Evolutionary conservation across 2,329 filamentous ascomycete genomes (phyloP), one percentile per base, ranked within the genome.

Genomic region (Ophiosphaerella korrae): DNA sequence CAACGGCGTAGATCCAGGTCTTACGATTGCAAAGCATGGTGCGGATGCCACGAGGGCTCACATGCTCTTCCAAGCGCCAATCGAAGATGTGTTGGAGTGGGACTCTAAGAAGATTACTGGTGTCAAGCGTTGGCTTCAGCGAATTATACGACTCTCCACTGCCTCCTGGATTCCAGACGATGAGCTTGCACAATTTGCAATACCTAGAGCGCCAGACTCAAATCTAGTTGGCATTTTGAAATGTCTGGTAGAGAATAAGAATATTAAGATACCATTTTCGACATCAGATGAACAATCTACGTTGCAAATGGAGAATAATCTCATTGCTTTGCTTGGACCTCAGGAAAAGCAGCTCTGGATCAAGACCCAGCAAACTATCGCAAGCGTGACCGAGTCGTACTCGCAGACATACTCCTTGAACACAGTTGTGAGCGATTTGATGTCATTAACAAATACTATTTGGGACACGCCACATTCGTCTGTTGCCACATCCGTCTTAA

Each of bases 1-100:
- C 76, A 96, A 96, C 67, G 92, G 92, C 23, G 90, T 96, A 6
- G 90, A 96, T 67, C 92, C 92, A 0, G 85, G 84, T 0, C 79
- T 77, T 0, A 89, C 88, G 57, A 90, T 94, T 50, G 76, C 80
- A 7, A 85, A 84, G 59, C 88, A 94, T 62, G 92, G 92, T 18
- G 89, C 91, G 1, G 92, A 96, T 71, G 87, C 89, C 5, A 92
- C 89, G 2, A 81, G 92, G 48, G 90, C 90, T 3, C 92, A 96
- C 69, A 89, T 96, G 68, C 81, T 96, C 6, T 96, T 96, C 77
- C 89, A 92, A 63, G 92, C 92, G 1, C 90, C 92, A 0, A 88
- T 95, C 12, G 85, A 81, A 36, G 91, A 96, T 49, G 84, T 94
- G 1, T 81, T 96, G 1, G 89, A 94, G 70, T 96, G 92, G 91